Base-by-base conservation (phyloP, 2,329 filamentous ascomycete species). In the Pyrenochaeta sp. region DNA sequence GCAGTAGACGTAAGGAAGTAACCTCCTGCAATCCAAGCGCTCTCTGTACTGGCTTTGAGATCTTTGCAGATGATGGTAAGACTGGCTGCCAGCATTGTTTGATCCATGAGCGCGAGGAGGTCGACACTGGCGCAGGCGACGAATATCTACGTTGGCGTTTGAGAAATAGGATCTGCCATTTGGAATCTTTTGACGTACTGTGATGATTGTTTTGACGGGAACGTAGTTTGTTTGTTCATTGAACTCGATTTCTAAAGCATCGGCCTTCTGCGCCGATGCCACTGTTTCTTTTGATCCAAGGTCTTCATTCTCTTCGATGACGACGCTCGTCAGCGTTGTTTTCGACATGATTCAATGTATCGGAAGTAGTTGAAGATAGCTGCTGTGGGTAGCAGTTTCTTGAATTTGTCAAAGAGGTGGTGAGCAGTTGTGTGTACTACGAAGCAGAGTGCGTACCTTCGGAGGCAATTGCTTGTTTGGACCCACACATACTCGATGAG, bases 1-100 rank as follows among this genome's bases (percentile, higher is more conserved):
- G 81, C 80, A 0, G 84, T 86, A 44, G 81, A 82, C 19, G 80
- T 80, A 23, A 84, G 76, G 28, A 84, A 69, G 8, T 76, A 77
- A 3, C 79, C 76, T 1, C 78, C 81, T 4, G 78, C 79, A 3
- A 78, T 77, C 81, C 80, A 83, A 0, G 78, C 74, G 38, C 84
- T 84, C 4, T 79, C 78, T 10, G 71, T 72, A 41, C 63, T 40
- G 56, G 72, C 65, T 61, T 69, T 52, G 0, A 74, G 50, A 18
- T 72, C 70, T n/a, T 42, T 52, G 19, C 44, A 51, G 15, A 60
- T 35, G 18, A 54, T 60, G 6, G 54, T 56, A 20, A 60, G 30
- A 35, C 54, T 55, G 15, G 56, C 54, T 31, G 54, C 56, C 26
- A 60, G 56, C 14, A 54, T 60, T 3, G 56, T 60, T 23, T 60